Conservation (phyloP, 1,139 yeast genomes). For the Diutina siamensis region DNA sequence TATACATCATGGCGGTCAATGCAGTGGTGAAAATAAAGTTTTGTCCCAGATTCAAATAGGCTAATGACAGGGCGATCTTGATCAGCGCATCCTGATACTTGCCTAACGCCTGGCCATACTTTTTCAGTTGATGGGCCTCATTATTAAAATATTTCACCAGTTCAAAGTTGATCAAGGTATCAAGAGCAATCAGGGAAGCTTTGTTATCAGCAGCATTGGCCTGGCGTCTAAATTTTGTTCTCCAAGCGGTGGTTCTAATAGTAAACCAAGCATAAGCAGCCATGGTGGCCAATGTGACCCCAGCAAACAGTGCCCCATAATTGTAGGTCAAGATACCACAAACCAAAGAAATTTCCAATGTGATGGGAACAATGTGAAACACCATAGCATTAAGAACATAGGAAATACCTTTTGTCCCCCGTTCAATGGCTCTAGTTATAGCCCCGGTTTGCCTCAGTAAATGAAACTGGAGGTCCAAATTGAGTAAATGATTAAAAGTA, state of each 20-base stretch:
- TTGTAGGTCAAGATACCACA: slow-evolving; percentile 90
- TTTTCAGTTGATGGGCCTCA: slow-evolving; percentile 65
- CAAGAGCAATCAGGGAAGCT: slow-evolving; percentile 91
- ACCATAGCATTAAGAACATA: slow-evolving; percentile 93
- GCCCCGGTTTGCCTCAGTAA: slow-evolving; percentile 92
- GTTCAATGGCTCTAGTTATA: slow-evolving; percentile 85
- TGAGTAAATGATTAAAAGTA: slow-evolving; percentile 74
- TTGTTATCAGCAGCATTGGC: slow-evolving; percentile 92
- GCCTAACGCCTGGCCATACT: slow-evolving; percentile 67
- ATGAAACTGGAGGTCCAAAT: slow-evolving; percentile 84
- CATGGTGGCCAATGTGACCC: slow-evolving; percentile 83
- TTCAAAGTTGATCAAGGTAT: slow-evolving; percentile 87
- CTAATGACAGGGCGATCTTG: slow-evolving; percentile 85
- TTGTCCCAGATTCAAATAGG: slow-evolving; percentile 86
- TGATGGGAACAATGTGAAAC: slow-evolving; percentile 86
- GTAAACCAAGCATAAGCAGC: slow-evolving; percentile 78
- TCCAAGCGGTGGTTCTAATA: slow-evolving; percentile 89
- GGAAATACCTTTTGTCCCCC: slow-evolving; percentile 96
- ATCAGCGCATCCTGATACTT: slow-evolving; percentile 74
- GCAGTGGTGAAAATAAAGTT: slow-evolving; percentile 86
- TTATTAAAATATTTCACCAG: slow-evolving; percentile 92
- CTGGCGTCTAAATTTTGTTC: slow-evolving; percentile 80
- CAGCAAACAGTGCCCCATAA: slow-evolving; percentile 83
- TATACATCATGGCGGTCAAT: slow-evolving; percentile 92
- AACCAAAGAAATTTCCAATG: slow-evolving; percentile 85